These are phyloP conservation scores for Skeletonema marinoi DNA, from an alignment of 108 stramenopile genomes.

Conservation along the genomic window DNA sequence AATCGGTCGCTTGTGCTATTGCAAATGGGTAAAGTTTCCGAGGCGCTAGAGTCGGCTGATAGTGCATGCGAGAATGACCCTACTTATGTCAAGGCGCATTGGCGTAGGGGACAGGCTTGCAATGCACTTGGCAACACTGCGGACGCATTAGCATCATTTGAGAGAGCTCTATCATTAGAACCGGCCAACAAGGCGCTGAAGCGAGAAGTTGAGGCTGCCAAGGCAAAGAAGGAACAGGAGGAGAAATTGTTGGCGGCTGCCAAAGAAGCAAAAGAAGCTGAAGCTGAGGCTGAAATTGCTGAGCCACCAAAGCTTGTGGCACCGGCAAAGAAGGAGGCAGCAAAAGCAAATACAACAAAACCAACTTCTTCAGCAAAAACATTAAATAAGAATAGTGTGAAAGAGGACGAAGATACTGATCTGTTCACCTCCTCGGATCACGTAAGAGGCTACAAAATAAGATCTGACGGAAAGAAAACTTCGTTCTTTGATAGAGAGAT, in stretches of 20 bases:
- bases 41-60: constrained; percentile 50
- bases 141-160: constrained; percentile 60
- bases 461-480: constrained; percentile 93
- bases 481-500: constrained; percentile 96
- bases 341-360: constrained; percentile 15
- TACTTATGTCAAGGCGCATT: constrained; percentile 74
- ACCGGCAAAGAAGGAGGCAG: neutral
- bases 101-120: constrained; percentile 70
- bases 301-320: constrained; percentile 2
- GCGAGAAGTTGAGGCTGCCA: constrained; percentile 56
- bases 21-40: constrained; percentile 57
- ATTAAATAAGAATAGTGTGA: neutral
- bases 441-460: constrained; percentile 93
- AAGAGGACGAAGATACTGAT: constrained; percentile 16
- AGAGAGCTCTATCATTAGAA: constrained; percentile 59
- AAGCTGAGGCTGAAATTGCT: constrained; percentile 6
- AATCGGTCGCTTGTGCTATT: constrained; percentile 65
- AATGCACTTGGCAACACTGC: constrained; percentile 32
- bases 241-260: constrained; percentile 16
- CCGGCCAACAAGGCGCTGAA: constrained; percentile 67
- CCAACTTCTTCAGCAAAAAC: constrained; percentile 8
- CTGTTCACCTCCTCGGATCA: constrained; percentile 78
- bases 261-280: neutral
- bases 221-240: constrained; percentile 59
- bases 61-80: constrained; percentile 51